phyloP scores from a whole-genome alignment of 768 basidiomycete genomes.

The Lactarius hatsudake region DNA sequence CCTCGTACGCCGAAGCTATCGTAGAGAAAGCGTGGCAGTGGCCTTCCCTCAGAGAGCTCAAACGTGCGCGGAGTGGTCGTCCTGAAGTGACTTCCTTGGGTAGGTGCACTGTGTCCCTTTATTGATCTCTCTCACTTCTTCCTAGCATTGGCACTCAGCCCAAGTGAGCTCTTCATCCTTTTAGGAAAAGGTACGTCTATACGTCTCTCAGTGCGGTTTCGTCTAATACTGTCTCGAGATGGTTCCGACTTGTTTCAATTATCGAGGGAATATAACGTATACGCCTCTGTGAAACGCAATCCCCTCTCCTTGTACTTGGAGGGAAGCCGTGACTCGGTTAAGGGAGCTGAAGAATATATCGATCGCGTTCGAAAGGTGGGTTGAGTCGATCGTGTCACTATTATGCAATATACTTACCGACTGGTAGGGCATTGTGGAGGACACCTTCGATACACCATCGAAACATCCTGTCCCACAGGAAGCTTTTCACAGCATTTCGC shows the following conservation, averaged over 20 bases:
- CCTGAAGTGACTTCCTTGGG: slow-evolving; percentile 48
- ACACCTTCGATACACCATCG: slow-evolving; percentile 45
- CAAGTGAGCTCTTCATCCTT: slow-evolving; percentile 63
- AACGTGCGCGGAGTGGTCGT: slow-evolving; percentile 47
- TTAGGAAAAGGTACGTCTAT: slow-evolving; percentile 60
- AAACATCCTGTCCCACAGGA: slow-evolving; percentile 42
- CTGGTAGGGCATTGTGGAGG: slow-evolving; percentile 33
- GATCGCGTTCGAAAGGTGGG: slow-evolving; percentile 49
- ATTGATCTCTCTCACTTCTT: slow-evolving; percentile 12
- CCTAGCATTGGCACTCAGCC: slow-evolving; percentile 54
- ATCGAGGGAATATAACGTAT: slow-evolving; percentile 58
- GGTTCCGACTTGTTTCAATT: slow-evolving; percentile 59
- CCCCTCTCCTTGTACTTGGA: slow-evolving; percentile 60
- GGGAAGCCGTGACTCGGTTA: slow-evolving; percentile 53
- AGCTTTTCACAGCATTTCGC: slow-evolving; percentile 64
- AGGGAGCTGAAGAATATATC: slow-evolving; percentile 47
- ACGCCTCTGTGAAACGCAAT: slow-evolving; percentile 52
- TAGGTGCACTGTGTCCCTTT: slow-evolving; percentile 34
- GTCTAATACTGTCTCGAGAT: slow-evolving; percentile 42
- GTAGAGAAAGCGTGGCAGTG: slow-evolving; percentile 68
- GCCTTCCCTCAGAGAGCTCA: slow-evolving; percentile 56
- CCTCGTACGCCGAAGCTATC: slow-evolving; percentile 46
- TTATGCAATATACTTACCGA: slow-evolving; percentile 8
- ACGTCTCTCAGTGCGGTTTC: neutral
- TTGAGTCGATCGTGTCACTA: slow-evolving; percentile 1